phyloP scores from a whole-genome alignment of 192 early-diverging fungal genomes.

The Thamnidium elegans region DNA sequence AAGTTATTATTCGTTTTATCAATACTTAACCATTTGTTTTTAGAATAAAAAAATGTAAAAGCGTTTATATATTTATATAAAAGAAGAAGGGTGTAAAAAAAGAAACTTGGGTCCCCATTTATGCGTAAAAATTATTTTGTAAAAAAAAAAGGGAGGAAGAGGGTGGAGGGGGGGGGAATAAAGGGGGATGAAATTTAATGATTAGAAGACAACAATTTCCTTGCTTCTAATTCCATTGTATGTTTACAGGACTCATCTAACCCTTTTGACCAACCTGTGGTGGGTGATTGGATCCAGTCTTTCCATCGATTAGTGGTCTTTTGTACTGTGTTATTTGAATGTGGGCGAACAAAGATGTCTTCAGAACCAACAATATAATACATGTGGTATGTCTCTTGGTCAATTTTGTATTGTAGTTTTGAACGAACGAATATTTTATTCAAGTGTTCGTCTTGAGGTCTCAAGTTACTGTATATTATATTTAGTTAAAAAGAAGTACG shows the following conservation, averaged over 20 bases:
- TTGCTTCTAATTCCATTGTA: constrained; percentile 2
- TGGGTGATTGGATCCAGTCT: constrained; percentile 21
- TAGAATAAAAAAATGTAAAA: too few relatives aligned
- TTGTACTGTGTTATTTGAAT: constrained; percentile 8
- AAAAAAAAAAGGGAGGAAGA: too few relatives aligned
- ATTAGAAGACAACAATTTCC: background rate
- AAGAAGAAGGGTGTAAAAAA: too few relatives aligned
- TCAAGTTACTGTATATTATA: constrained; percentile 11
- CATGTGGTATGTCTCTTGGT: constrained; percentile 96
- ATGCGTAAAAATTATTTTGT: too few relatives aligned
- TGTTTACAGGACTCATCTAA: background rate
- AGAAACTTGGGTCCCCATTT: too few relatives aligned
- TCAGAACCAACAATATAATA: constrained; percentile 95
- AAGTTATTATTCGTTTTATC: too few relatives aligned
- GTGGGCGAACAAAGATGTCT: constrained; percentile 74
- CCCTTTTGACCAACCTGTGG: constrained; percentile 23
- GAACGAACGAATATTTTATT: constrained; percentile 64
- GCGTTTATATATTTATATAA: too few relatives aligned
- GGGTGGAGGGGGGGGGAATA: too few relatives aligned
- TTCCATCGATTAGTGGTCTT: background rate
- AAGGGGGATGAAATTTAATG: too few relatives aligned
- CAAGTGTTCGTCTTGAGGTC: constrained; percentile 35
- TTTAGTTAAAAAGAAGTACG: background rate
- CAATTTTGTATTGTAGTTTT: constrained; percentile 95
- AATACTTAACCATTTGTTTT: too few relatives aligned